Evolutionary conservation across 495 filamentous ascomycete genomes (phyloP).

Genomic region (Beverwykella pulmonaria): DNA sequence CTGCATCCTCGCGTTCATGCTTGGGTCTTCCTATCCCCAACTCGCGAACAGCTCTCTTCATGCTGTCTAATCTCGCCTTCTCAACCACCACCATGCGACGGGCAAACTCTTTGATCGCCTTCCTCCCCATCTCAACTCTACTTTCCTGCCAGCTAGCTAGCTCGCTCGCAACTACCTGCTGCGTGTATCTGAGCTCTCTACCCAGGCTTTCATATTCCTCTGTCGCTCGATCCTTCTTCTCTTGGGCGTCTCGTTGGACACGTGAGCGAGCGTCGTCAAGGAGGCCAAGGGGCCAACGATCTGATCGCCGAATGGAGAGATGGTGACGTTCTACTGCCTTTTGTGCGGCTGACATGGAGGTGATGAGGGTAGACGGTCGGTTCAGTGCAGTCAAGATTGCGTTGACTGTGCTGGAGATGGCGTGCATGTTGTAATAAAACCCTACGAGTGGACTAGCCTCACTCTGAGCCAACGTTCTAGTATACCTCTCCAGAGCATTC

Average conservation of each 20-base stretch:
- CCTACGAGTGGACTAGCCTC: constrained; percentile 72
- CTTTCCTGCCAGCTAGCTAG: constrained; percentile 91
- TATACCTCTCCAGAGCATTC: constrained; percentile 72
- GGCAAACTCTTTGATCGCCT: constrained; percentile 74
- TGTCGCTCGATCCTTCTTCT: constrained; percentile 67
- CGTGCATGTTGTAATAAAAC: constrained; percentile 74
- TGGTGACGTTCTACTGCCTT: constrained; percentile 73
- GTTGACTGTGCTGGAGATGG: constrained; percentile 74
- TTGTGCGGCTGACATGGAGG: constrained; percentile 62
- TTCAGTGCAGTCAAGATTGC: constrained; percentile 80
- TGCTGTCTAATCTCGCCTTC: constrained; percentile 73
- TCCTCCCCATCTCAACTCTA: constrained; percentile 73
- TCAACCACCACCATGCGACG: constrained; percentile 77
- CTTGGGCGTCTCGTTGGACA: constrained; percentile 75
- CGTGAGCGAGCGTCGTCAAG: constrained; percentile 88
- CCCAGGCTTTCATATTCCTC: constrained; percentile 67
- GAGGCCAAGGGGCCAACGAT: constrained; percentile 77
- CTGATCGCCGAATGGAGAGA: constrained; percentile 69
- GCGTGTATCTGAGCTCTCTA: constrained; percentile 84
- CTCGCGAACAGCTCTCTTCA: constrained; percentile 73
- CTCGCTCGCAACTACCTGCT: constrained; percentile 88
- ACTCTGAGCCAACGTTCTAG: constrained; percentile 64
- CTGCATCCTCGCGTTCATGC: not conserved
- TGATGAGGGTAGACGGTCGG: constrained; percentile 77
- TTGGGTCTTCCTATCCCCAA: constrained; percentile 25